phyloP scores from a whole-genome alignment of 306 rosid genomes.

The Macrotyloma uniflorum region DNA sequence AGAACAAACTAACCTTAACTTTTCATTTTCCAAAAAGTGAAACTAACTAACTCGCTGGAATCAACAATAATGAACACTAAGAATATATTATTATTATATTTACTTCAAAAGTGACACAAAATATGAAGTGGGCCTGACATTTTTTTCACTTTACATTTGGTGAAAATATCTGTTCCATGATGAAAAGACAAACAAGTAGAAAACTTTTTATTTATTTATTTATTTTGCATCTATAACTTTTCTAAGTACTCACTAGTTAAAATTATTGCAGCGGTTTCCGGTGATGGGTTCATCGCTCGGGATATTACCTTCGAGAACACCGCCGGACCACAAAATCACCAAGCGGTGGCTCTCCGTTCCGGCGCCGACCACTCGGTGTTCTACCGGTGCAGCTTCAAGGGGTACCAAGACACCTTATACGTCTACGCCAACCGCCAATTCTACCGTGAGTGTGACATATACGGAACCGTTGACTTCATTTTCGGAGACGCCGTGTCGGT shows the following conservation, averaged over 20 bases:
- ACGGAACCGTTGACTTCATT: constrained; percentile 84
- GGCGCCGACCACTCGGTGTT: constrained; percentile 68
- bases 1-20: not conserved
- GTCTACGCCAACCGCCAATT: constrained; percentile 72
- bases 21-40: not conserved
- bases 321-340: constrained; percentile 76
- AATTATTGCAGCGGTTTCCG: constrained; percentile 55
- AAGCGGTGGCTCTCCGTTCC: constrained; percentile 80
- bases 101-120: not conserved
- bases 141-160: not conserved
- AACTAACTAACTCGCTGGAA: not conserved
- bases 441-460: constrained; percentile 77
- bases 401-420: constrained; percentile 85
- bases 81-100: not conserved
- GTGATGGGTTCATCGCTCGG: constrained; percentile 70
- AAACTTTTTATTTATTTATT: too few relatives aligned
- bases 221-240: not conserved
- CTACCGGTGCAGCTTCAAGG: constrained; percentile 74
- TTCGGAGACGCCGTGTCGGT: constrained; percentile 61
- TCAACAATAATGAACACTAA: not conserved
- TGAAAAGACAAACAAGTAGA: not conserved
- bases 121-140: not conserved
- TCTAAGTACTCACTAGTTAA: not conserved
- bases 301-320: constrained; percentile 87
- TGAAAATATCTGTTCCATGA: not conserved